These are phyloP conservation scores for Xylariaceae sp. DNA, from an alignment of 2,329 filamentous ascomycete species.

Conservation along the genomic window DNA sequence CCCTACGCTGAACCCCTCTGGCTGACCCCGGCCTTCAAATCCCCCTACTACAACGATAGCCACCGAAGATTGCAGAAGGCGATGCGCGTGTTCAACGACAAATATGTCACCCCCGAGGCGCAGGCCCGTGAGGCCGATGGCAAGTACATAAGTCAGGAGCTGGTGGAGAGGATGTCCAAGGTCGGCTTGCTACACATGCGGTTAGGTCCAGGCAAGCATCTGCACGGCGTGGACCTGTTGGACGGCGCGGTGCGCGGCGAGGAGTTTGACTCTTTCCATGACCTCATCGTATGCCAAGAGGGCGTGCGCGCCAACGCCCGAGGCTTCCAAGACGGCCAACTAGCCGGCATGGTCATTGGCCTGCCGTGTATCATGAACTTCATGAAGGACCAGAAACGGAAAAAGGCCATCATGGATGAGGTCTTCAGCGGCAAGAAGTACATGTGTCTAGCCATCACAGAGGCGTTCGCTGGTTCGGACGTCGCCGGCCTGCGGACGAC, in stretches of 20 bases:
- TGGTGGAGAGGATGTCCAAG: conserved; percentile 81
- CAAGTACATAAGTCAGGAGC: conserved; percentile 70
- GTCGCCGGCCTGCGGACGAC: conserved; percentile 82
- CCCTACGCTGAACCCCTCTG: conserved; percentile 88
- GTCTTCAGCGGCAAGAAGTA: conserved; percentile 84
- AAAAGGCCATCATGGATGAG: conserved; percentile 72
- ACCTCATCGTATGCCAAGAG: conserved; percentile 79
- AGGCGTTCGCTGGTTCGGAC: conserved; percentile 85
- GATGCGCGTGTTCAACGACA: conserved; percentile 75
- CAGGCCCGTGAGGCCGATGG: conserved; percentile 78
- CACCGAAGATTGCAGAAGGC: conserved; percentile 73
- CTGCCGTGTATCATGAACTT: conserved; percentile 83
- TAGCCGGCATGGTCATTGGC: conserved; percentile 86
- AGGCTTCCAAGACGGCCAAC: conserved; percentile 86
- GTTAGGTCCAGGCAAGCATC: conserved; percentile 80
- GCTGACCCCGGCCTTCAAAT: conserved; percentile 78
- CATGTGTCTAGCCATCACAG: conserved; percentile 86
- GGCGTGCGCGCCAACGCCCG: conserved; percentile 72
- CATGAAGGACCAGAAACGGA: conserved; percentile 70
- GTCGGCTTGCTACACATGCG: conserved; percentile 81
- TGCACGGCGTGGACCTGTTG: conserved; percentile 73
- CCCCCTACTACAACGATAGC: conserved; percentile 80
- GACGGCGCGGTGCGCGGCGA: conserved; percentile 75
- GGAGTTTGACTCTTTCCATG: conserved; percentile 89
- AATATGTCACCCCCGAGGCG: conserved; percentile 75